These are phyloP conservation scores for Skeletonema potamos DNA, from an alignment of 108 stramenopile genomes.

Conservation along the genomic window DNA sequence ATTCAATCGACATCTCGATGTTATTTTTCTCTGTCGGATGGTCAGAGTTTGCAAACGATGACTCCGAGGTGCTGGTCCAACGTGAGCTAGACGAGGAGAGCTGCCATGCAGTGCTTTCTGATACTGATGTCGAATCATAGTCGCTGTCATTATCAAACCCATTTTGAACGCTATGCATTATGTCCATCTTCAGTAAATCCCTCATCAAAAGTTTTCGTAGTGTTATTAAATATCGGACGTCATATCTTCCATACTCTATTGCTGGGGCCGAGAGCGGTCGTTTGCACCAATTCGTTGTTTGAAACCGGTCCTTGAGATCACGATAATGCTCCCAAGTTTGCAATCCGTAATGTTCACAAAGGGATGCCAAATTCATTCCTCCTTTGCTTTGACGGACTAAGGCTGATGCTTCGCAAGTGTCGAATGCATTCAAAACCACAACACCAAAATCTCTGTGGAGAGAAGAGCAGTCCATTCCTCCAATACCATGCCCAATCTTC, in stretches of 20 bases:
- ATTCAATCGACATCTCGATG: not conserved
- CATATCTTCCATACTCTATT: conserved; percentile 84
- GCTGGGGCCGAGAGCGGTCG: conserved; percentile 85
- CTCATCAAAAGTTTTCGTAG: conserved; percentile 77
- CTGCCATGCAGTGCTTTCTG: conserved; percentile 3
- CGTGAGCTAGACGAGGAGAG: not conserved
- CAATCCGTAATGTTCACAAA: conserved; percentile 76
- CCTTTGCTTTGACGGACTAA: conserved; percentile 30
- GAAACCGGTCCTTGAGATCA: conserved; percentile 75
- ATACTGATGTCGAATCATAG: conserved; percentile 7
- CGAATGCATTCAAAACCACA: conserved; percentile 91
- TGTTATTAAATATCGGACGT: conserved; percentile 75
- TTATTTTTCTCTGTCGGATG: not conserved
- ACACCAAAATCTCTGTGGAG: conserved; percentile 95
- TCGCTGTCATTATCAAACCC: conserved; percentile 11
- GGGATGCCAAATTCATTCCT: conserved; percentile 52
- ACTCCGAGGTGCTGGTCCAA: not conserved
- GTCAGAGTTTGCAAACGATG: conserved; percentile 1
- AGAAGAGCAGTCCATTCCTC: conserved; percentile 81
- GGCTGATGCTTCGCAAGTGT: conserved; percentile 86
- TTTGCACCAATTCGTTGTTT: conserved; percentile 87
- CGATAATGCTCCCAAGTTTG: conserved; percentile 52
- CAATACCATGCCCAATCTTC: conserved; percentile 93
- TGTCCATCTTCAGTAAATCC: conserved; percentile 56
- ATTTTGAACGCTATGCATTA: conserved; percentile 14